phyloP scores from a whole-genome alignment of 768 basidiomycete genomes.

The Leccinum variicolor region DNA sequence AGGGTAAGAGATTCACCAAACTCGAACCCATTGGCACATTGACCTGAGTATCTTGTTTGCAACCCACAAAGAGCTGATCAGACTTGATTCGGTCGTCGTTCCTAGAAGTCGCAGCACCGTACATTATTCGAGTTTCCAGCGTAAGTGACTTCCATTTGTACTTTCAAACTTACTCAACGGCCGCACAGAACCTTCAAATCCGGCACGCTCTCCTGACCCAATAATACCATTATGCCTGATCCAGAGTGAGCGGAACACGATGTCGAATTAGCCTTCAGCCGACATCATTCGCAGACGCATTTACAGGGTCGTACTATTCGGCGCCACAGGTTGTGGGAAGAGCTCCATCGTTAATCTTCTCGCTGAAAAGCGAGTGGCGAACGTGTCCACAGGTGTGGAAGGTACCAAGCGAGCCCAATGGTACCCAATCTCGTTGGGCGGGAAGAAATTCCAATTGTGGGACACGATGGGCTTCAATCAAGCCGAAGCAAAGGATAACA shows the following conservation, averaged over 20 bases:
- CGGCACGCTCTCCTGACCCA: not conserved
- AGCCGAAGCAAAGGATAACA: slow-evolving; percentile 8
- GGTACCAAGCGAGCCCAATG: slow-evolving; percentile 31
- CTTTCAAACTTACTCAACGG: not conserved
- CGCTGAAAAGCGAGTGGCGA: slow-evolving; percentile 23
- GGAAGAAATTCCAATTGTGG: slow-evolving; percentile 26
- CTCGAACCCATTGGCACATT: not conserved
- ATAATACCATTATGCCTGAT: slow-evolving; percentile 2
- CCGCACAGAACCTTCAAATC: not conserved
- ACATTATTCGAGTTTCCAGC: not conserved
- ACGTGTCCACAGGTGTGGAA: slow-evolving; percentile 24
- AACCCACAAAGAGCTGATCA: not conserved
- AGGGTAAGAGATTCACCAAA: slow-evolving; percentile 2
- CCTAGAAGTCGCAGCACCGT: not conserved
- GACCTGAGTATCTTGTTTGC: not conserved
- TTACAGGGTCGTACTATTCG: slow-evolving; percentile 26
- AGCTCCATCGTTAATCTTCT: slow-evolving; percentile 31
- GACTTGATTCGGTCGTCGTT: not conserved
- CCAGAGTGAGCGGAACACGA: slow-evolving; percentile 13
- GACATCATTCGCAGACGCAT: slow-evolving; percentile 14
- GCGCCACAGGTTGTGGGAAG: slow-evolving; percentile 27
- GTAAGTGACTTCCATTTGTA: slow-evolving; percentile 4
- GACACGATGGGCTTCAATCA: slow-evolving; percentile 35
- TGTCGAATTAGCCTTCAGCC: not conserved
- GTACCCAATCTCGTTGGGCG: slow-evolving; percentile 19